Evolutionary conservation across 1,139 yeast species (phyloP), one percentile per base, ranked within the genome.

Genomic region (Spencermartinsiella ligniputridi): DNA sequence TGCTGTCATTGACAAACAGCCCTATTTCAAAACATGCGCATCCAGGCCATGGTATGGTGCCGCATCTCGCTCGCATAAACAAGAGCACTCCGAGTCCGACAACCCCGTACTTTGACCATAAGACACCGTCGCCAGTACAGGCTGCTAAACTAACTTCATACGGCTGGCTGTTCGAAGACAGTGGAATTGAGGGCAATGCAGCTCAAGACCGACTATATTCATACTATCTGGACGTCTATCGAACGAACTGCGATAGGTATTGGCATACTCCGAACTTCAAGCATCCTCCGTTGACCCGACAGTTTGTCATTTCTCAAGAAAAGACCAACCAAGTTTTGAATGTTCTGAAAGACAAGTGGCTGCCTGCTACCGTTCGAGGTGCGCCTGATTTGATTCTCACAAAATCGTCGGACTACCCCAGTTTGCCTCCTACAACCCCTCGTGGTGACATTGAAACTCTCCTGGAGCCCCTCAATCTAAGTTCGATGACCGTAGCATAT

Each of bases 121-220:
- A 12, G 37, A 15, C 16, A 29, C 29, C 37, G 12, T 39, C 44
- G 19, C 30, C 46, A 4, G 12, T 15, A n/a, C 38, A 8, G 34
- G 37, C 46, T 5, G 44, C 41, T 15, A 41, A 24, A 9, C 6
- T 5, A 17, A 34, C 30, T 35, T 25, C 35, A 27, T 60, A 50
- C 38, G 47, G 41, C 19, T 60, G 64, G 64, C 54, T 60, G 46
- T 60, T 60, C 40, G 62, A 60, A 39, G 60, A 58, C 39, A 27
- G 43, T 2, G 48, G 41, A 30, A 45, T 43, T 21, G 45, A 40
- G 22, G 44, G 41, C 36, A 39, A 36, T 40, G 29, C 35, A 13
- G 24, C 35, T 16, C 58, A 56, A 35, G 61, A 60, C 41, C 42
- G 51, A 19, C 46, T 51, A 34, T 59, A 53, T 45, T 41, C 57